phyloP scores from a whole-genome alignment of 139 green algal genomes.

The Tetraselmis chui region DNA sequence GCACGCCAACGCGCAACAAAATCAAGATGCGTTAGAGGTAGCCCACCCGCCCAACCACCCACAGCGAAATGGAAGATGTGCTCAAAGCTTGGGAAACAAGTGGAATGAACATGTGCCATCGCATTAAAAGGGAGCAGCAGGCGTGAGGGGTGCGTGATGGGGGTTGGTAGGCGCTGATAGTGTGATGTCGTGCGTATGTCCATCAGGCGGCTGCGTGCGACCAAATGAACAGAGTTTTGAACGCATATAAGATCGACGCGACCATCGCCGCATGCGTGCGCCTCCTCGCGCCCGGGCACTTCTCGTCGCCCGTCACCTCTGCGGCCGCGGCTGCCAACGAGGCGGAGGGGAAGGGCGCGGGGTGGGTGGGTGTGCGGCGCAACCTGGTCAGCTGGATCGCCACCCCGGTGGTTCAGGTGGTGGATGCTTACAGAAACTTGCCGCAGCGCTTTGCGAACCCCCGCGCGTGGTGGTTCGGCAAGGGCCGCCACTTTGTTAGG shows the following conservation, averaged over 20 bases:
- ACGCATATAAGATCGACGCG: not conserved
- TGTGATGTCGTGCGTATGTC: too few relatives aligned
- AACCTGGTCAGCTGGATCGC: not conserved
- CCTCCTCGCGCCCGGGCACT: not conserved
- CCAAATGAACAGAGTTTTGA: not conserved
- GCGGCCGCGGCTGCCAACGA: not conserved
- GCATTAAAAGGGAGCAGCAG: too few relatives aligned
- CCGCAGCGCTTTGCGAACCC: not conserved
- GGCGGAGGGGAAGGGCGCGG: not conserved
- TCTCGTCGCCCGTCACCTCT: not conserved
- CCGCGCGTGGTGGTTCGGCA: not conserved
- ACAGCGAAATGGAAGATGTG: too few relatives aligned
- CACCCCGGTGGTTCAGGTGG: not conserved
- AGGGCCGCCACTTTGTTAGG: not conserved
- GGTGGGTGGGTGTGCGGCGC: not conserved
- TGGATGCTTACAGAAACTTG: not conserved
- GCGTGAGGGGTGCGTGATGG: too few relatives aligned
- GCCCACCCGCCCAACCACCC: too few relatives aligned
- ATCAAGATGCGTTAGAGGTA: too few relatives aligned
- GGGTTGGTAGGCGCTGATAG: too few relatives aligned
- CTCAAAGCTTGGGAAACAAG: too few relatives aligned
- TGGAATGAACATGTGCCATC: too few relatives aligned
- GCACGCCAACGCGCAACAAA: too few relatives aligned
- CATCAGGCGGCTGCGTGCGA: too few relatives aligned
- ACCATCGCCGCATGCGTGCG: not conserved